Conservation (phyloP, 768 basidiomycete species). For the Aureoboletus auriporus region DNA sequence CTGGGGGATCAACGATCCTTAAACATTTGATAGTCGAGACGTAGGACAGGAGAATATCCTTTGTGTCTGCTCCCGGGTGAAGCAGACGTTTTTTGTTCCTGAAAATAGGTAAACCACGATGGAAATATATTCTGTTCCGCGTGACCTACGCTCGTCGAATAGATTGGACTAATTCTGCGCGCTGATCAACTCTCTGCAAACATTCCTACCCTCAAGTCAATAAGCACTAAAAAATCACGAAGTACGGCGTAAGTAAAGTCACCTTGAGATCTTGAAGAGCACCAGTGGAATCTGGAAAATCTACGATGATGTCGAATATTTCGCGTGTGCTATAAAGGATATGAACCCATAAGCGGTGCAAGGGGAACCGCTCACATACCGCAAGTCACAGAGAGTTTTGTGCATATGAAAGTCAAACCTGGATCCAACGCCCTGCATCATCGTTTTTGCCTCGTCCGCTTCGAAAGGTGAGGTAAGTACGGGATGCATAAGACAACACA, state of each 20-base stretch:
- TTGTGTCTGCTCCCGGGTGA: slow-evolving; percentile 94
- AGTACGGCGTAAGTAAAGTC: neutral
- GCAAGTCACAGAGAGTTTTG: slow-evolving; percentile 82
- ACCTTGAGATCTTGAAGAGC: slow-evolving; percentile 88
- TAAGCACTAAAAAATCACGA: neutral
- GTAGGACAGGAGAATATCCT: slow-evolving; percentile 85
- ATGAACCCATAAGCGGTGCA: neutral
- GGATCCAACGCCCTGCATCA: slow-evolving; percentile 75
- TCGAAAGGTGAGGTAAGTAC: slow-evolving; percentile 5
- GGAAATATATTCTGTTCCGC: neutral
- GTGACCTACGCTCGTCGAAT: slow-evolving; percentile 69
- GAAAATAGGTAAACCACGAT: slow-evolving; percentile 7
- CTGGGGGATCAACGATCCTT: slow-evolving; percentile 86
- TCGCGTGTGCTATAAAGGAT: slow-evolving; percentile 56
- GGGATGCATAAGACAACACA: slow-evolving; percentile 1
- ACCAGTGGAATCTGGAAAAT: slow-evolving; percentile 82
- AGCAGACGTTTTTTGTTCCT: slow-evolving; percentile 86
- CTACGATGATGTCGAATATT: slow-evolving; percentile 95
- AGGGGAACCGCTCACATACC: slow-evolving; percentile 45
- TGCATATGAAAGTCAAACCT: slow-evolving; percentile 92
- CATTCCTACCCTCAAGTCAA: slow-evolving; percentile 51
- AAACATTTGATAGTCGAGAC: slow-evolving; percentile 90
- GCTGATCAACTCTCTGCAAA: slow-evolving; percentile 74
- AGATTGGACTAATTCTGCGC: slow-evolving; percentile 67
- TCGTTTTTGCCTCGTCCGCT: slow-evolving; percentile 68